Evolutionary conservation across 1,284 basidiomycete species (phyloP).

Genomic region (Ganoderma sp.): DNA sequence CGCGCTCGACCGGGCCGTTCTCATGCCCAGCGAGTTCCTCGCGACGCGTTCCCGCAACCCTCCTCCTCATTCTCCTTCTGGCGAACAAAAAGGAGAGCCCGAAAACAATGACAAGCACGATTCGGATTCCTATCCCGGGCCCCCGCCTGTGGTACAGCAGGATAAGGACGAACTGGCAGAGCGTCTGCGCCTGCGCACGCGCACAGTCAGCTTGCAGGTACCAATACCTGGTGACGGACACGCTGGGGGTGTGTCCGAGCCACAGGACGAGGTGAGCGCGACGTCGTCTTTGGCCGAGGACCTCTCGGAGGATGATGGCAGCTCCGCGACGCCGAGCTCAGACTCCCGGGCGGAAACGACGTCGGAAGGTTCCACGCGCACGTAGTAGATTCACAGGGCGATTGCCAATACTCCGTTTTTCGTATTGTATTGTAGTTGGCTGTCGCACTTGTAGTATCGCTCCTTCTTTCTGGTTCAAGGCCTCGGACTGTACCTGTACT

Average conservation of each 20-base stretch:
- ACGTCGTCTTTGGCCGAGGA: not conserved
- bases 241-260: not conserved
- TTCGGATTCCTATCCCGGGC: not conserved
- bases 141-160: not conserved
- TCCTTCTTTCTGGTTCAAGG: not conserved
- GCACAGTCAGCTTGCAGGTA: not conserved
- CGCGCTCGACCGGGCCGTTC: slow-evolving; percentile 71
- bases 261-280: not conserved
- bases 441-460: not conserved
- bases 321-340: not conserved
- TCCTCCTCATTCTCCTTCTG: not conserved
- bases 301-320: not conserved
- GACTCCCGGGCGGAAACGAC: not conserved
- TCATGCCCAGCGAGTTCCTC: slow-evolving; percentile 48
- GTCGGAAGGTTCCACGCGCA: not conserved
- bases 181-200: not conserved
- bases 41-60: slow-evolving; percentile 2
- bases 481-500: not conserved
- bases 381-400: not conserved
- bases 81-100: not conserved
- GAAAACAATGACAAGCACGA: not conserved
- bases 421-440: not conserved
- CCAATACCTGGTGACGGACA: not conserved
- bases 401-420: not conserved
- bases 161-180: not conserved